Evolutionary conservation across 805 yeast genomes (phyloP).

Genomic region (Lipomyces japonicus): DNA sequence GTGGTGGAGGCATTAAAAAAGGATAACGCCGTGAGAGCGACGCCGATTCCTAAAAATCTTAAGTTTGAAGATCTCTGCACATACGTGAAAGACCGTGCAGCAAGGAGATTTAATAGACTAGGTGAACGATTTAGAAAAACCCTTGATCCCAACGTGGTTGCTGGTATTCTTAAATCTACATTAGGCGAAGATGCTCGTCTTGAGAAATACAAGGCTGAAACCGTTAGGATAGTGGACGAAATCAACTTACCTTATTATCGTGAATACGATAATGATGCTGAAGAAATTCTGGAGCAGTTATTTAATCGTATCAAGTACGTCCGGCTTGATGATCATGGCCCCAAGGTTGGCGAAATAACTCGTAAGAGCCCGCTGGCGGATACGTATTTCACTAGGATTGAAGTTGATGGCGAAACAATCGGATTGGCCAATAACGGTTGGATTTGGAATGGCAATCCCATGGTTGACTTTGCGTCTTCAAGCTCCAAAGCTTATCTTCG

Average conservation of each 20-base stretch:
- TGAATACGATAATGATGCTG: conserved; percentile 70
- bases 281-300: conserved; percentile 62
- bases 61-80: conserved; percentile 24
- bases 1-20: conserved; percentile 28
- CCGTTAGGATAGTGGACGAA: conserved; percentile 55
- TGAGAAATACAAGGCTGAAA: conserved; percentile 33
- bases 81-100: conserved; percentile 18
- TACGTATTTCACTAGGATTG: conserved; percentile 83
- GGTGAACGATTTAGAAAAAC: conserved; percentile 55
- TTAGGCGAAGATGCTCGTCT: conserved; percentile 39
- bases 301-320: conserved; percentile 71
- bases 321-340: conserved; percentile 78
- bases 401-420: conserved; percentile 49
- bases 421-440: conserved; percentile 90
- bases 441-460: conserved; percentile 97
- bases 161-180: conserved; percentile 46
- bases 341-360: conserved; percentile 66
- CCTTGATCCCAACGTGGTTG: conserved; percentile 50
- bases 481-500: conserved; percentile 76
- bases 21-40: conserved; percentile 8
- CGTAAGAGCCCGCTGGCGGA: conserved; percentile 65
- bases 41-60: conserved; percentile 19
- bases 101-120: conserved; percentile 39
- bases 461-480: conserved; percentile 85
- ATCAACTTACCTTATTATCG: conserved; percentile 69